Evolutionary conservation across 2,329 filamentous ascomycete species (phyloP).

Genomic region (Aspergillus hortae): DNA sequence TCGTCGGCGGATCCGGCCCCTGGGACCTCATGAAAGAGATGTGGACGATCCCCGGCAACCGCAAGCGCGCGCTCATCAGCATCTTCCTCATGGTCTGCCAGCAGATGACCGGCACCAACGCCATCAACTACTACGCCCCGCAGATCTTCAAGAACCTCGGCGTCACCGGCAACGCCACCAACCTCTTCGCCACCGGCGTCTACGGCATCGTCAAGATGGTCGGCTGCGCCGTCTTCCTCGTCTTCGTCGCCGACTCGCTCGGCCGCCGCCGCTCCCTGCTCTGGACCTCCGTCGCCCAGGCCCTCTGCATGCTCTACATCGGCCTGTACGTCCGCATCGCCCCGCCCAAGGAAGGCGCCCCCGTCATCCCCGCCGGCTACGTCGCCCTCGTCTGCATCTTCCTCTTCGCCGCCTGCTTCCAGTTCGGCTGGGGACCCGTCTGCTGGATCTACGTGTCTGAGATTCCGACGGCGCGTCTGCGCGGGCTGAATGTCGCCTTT

Average conservation of each 20-base stretch:
- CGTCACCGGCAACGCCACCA: constrained; percentile 33
- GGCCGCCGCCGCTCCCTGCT: constrained; percentile 62
- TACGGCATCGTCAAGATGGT: constrained; percentile 39
- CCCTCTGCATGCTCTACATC: constrained; percentile 61
- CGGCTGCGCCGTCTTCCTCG: constrained; percentile 61
- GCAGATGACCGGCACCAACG: constrained; percentile 47
- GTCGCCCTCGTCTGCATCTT: constrained; percentile 69
- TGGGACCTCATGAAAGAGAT: constrained; percentile 63
- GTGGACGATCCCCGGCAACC: constrained; percentile 54
- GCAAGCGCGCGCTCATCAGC: constrained; percentile 53
- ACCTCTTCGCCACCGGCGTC: constrained; percentile 39
- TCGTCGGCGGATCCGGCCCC: constrained; percentile 50
- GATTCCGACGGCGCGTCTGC: constrained; percentile 64
- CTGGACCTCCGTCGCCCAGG: constrained; percentile 63
- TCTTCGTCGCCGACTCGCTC: constrained; percentile 66
- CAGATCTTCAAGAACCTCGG: constrained; percentile 35
- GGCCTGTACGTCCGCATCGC: constrained; percentile 60
- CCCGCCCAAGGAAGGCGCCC: constrained; percentile 47
- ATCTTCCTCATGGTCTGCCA: constrained; percentile 42
- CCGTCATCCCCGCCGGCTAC: constrained; percentile 64
- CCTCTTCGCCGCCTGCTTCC: constrained; percentile 67
- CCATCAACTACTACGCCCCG: constrained; percentile 39
- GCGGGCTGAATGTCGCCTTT: constrained; percentile 65
- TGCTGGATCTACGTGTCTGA: constrained; percentile 72
- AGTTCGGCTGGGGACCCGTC: constrained; percentile 67